Base-by-base conservation (phyloP, 345 rosid species). In the Microthlaspi erraticum region DNA sequence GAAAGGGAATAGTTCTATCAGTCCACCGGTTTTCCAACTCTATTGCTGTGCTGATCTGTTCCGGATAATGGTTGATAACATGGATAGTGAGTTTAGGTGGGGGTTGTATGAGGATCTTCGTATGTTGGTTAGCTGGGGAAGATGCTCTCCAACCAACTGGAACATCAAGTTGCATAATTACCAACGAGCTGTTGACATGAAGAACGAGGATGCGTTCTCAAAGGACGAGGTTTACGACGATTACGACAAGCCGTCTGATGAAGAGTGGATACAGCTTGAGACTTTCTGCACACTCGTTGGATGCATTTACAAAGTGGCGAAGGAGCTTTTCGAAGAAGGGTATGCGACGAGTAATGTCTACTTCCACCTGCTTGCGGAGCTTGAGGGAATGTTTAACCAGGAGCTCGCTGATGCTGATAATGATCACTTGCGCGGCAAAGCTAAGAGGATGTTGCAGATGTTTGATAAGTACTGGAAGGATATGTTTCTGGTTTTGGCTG, bases 391-490 rank as follows among this genome's bases (percentile, higher is more conserved):
- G 76, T 5, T 71, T 46, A 71, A 62, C 14, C 26, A 32, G 37
- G 70, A 71, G 69, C 56, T 71, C 0, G 19, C 6, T 8, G 37
- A 5, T 53, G 76, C 39, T 43, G 69, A 71, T 20, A 52, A 7
- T 61, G 75, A 61, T 1, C 43, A 71, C 56, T 43, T 53, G 5
- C 5, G 5, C 13, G 0, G 39, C 7, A 62, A 62, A 43, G 19
- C 19, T 52, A 61, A 84, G 49, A 2, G 0, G 60, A 5, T 63
- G 4, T 14, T 63, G 56, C 23, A 43, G 63, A 85, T 55, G 76
- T 84, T 88, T 45, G 85, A 90, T 76, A 77, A 71, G 60, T 92
- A 89, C 56, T 90, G 96, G 92, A 86, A 68, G 64, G 78, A 80
- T 6, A 84, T 86, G 81, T 88, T 80, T 78, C 79, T 92, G 58